Evolutionary conservation across 768 basidiomycete genomes (phyloP).

Genomic region (Mycena rebaudengoi): DNA sequence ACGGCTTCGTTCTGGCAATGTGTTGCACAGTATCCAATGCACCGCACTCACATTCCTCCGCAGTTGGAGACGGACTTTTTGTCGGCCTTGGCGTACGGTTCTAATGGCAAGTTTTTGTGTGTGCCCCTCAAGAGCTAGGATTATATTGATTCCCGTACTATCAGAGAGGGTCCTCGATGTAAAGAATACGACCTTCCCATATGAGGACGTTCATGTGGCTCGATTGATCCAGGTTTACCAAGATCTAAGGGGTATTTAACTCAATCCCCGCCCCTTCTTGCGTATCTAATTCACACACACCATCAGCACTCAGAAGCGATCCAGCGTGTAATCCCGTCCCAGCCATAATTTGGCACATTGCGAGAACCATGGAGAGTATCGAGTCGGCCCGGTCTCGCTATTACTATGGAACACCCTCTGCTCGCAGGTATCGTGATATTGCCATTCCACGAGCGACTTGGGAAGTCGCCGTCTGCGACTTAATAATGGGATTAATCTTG

Average conservation of each 20-base stretch:
- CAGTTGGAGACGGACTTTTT: conserved; percentile 31
- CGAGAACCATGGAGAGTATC: conserved; percentile 26
- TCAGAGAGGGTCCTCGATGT: conserved; percentile 30
- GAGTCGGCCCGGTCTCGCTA: conserved; percentile 3
- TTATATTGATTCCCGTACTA: not conserved
- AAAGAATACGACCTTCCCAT: conserved; percentile 33
- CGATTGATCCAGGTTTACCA: conserved; percentile 25
- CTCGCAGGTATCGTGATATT: not conserved
- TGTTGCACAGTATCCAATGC: conserved; percentile 26
- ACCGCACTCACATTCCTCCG: conserved; percentile 19
- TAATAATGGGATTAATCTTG: conserved; percentile 21
- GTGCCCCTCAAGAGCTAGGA: not conserved
- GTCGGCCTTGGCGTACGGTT: conserved; percentile 28
- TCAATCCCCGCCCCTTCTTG: no score
- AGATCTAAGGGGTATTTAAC: conserved; percentile 31
- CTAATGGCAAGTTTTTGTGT: conserved; percentile 32
- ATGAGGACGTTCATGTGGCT: conserved; percentile 25
- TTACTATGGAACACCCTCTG: not conserved
- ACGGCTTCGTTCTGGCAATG: conserved; percentile 34
- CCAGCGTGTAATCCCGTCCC: no score
- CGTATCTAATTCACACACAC: no score
- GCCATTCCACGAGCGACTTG: not conserved
- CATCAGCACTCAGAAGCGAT: no score
- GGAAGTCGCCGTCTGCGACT: conserved; percentile 21
- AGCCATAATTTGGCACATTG: conserved; percentile 30